Conservation (phyloP, 2,329 filamentous ascomycete genomes). For the Biscogniauxia sp. region DNA sequence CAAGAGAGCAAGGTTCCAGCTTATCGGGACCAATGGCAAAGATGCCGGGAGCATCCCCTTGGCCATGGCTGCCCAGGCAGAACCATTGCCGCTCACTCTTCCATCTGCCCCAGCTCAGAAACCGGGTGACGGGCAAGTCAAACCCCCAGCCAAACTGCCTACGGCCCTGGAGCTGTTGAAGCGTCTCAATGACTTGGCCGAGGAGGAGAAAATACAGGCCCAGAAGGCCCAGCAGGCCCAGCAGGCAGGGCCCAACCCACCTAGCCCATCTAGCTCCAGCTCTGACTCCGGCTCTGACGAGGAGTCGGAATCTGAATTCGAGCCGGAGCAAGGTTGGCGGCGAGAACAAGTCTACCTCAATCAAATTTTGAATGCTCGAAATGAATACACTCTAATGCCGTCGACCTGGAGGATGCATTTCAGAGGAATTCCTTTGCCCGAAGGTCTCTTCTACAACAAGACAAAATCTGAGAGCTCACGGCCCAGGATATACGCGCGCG, state of each 20-base stretch:
- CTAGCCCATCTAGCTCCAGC: background rate
- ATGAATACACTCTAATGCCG: constrained; percentile 31
- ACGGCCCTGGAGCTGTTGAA: too few species aligned
- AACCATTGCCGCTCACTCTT: too few species aligned
- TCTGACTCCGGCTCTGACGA: background rate
- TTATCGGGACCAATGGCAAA: background rate
- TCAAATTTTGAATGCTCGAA: constrained; percentile 27
- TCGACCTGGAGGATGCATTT: constrained; percentile 33
- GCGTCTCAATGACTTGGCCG: too few species aligned
- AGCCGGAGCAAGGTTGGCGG: constrained; percentile 23
- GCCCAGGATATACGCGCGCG: constrained; percentile 31
- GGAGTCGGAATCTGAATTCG: constrained; percentile 10
- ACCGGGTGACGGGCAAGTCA: too few species aligned
- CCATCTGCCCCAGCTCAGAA: too few species aligned
- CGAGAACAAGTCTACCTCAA: constrained; percentile 30
- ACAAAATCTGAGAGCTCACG: constrained; percentile 22
- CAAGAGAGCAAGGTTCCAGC: background rate
- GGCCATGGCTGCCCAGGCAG: background rate
- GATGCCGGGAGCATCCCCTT: background rate
- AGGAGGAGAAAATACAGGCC: background rate
- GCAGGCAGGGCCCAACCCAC: background rate
- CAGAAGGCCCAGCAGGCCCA: too few species aligned
- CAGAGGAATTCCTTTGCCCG: constrained; percentile 30
- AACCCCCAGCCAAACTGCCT: too few species aligned
- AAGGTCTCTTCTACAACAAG: constrained; percentile 30